Percentiles rank a stretch among this genome's conserved stretches.
Conservation (phyloP, 495 filamentous ascomycete genomes). For the Aspergillus avenaceus region DNA sequence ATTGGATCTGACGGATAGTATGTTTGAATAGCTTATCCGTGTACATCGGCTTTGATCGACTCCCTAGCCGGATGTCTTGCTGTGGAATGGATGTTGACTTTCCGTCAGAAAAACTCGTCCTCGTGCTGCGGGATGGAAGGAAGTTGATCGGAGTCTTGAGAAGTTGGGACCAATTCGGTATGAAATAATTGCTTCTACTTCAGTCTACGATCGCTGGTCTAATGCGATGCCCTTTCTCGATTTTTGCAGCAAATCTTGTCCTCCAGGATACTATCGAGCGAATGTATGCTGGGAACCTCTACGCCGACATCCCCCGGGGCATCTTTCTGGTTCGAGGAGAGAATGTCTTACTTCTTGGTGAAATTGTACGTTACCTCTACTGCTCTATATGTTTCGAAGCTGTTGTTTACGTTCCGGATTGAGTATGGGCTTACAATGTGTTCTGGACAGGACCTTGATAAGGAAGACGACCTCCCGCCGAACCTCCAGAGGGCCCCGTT, state of each 20-base stretch:
- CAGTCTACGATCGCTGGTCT: constrained; percentile 3
- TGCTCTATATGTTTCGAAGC: neutral
- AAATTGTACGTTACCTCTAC: constrained; percentile 59
- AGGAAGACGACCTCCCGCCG: constrained; percentile 80
- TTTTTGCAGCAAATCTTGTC: constrained; percentile 75
- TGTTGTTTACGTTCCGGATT: neutral
- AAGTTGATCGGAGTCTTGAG: constrained; percentile 89
- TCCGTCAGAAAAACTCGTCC: constrained; percentile 77
- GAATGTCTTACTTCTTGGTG: constrained; percentile 86
- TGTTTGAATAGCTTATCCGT: constrained; percentile 6
- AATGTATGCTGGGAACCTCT: constrained; percentile 68
- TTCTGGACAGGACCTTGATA: constrained; percentile 71
- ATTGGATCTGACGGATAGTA: constrained; percentile 94
- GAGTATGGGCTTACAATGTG: neutral
- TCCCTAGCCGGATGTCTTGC: no score
- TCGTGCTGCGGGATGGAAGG: constrained; percentile 85
- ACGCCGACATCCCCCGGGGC: constrained; percentile 76
- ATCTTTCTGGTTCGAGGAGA: constrained; percentile 89
- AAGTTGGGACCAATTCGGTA: constrained; percentile 98
- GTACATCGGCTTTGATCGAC: neutral
- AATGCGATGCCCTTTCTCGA: neutral
- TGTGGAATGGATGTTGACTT: neutral
- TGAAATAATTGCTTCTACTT: constrained; percentile 12
- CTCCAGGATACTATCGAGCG: constrained; percentile 88
- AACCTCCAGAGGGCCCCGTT: constrained; percentile 63